These are phyloP conservation scores for Xanthoceras sorbifolium DNA, from an alignment of 345 rosid genomes.

Conservation along the genomic window DNA sequence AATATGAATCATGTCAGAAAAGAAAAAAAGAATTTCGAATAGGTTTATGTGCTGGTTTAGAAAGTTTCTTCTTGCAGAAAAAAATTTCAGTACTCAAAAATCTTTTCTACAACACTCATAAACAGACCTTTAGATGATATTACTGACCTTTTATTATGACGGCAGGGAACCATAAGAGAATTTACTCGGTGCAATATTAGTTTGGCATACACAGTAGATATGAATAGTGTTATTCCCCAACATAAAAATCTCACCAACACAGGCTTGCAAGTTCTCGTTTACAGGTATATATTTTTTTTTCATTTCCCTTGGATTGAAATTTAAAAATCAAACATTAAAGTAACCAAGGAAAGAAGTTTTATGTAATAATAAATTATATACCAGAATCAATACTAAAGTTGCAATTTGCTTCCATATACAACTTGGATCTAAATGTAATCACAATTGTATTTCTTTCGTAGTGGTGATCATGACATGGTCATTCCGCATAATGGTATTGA, in stretches of 20 bases:
- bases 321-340: neutral
- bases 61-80: no score
- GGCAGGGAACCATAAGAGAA: constrained; percentile 28
- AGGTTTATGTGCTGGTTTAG: no score
- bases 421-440: neutral
- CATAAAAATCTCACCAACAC: constrained; percentile 27
- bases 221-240: constrained; percentile 2
- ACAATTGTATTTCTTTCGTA: neutral
- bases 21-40: no score
- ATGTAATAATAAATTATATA: no score
- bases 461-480: constrained; percentile 45
- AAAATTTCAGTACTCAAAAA: no score
- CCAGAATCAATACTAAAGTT: neutral
- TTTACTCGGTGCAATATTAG: constrained; percentile 32
- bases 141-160: neutral
- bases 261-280: constrained; percentile 28
- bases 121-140: neutral
- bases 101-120: no score
- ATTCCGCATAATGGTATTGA: constrained; percentile 32
- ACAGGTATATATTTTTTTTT: constrained; percentile 10
- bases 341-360: no score
- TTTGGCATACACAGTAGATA: constrained; percentile 22
- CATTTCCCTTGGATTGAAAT: neutral
- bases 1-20: no score
- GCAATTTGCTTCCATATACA: no score